Evolutionary conservation across 1,284 basidiomycete genomes (phyloP), one percentile per base, ranked within the genome.

Genomic region (Cutaneotrichosporon spelunceum): DNA sequence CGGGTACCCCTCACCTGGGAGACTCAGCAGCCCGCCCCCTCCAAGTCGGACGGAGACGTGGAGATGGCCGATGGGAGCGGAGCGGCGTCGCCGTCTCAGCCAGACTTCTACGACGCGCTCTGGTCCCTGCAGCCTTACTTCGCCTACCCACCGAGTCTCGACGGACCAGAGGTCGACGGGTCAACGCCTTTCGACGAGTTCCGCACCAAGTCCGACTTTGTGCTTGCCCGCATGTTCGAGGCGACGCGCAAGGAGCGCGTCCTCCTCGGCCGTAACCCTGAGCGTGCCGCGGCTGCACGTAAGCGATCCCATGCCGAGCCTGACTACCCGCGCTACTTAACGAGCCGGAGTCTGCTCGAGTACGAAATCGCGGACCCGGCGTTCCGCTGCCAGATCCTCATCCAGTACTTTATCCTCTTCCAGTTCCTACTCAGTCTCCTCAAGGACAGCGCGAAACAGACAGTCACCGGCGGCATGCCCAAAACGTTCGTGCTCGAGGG

Each of bases 111-210:
- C 66, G 66, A 69, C 3, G 76, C 75, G 0, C 68, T 79, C 21
- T 79, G 78, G 78, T 76, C 76, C 1, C 60, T 79, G 16, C 78
- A 79, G 57, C 62, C 72, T 56, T 78, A 70, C 69, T 78, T 79
- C 58, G 68, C 78, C 11, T 67, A 72, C 56, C 78, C 78, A 8
- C 72, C 77, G 4, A 66, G 68, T 16, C 68, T 79, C 2, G 72
- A 70, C 50, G 74, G 73, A n/a, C 72, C 72, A 11, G 45, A 74
- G 0, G 26, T 34, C 3, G 63, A 66, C 8, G 59, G 61, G 2
- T 60, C 57, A 54, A 70, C 74, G 24, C 68, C 70, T 3, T 76
- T 77, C 62, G 67, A 70, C 23, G 56, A 60, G 29, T 78, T 75
- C 69, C 68, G 65, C 23, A 54, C 63, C 14, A 75, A 74, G 61